Evolutionary conservation across 1,139 yeast species (phyloP).

Genomic region (Candida freyschussii): DNA sequence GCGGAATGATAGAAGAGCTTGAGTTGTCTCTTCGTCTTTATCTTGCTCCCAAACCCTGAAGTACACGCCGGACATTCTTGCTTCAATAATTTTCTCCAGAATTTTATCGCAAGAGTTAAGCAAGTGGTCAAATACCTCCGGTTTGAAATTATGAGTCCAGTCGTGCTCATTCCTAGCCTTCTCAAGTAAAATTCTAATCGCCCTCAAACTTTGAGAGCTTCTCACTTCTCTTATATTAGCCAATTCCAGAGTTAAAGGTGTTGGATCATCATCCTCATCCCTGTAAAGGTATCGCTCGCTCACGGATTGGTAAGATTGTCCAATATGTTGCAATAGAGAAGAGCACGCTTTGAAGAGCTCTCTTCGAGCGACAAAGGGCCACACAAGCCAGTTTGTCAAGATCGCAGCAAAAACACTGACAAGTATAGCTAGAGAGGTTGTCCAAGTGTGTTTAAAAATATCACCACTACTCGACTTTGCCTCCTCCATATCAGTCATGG

Average conservation of each 20-base stretch:
- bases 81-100: constrained; percentile 40
- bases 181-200: constrained; percentile 34
- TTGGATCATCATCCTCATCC: constrained; percentile 41
- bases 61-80: constrained; percentile 42
- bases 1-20: constrained; percentile 37
- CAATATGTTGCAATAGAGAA: constrained; percentile 35
- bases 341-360: constrained; percentile 39
- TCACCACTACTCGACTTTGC: constrained; percentile 17
- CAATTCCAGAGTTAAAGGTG: constrained; percentile 37
- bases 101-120: constrained; percentile 36
- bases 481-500: constrained; percentile 29
- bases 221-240: constrained; percentile 45
- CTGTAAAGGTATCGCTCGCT: constrained; percentile 45
- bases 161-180: constrained; percentile 37
- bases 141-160: constrained; percentile 28
- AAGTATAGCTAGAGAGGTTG: constrained; percentile 34
- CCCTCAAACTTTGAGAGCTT: constrained; percentile 38
- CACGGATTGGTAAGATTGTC: constrained; percentile 43
- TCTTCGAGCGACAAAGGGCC: constrained; percentile 44
- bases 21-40: constrained; percentile 31
- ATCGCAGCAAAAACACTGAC: constrained; percentile 36
- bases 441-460: constrained; percentile 38
- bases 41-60: constrained; percentile 44
- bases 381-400: constrained; percentile 40
- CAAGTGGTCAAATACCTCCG: constrained; percentile 28